Evolutionary conservation across 345 rosid species (phyloP).

Genomic region (Salix koriyanagi): DNA sequence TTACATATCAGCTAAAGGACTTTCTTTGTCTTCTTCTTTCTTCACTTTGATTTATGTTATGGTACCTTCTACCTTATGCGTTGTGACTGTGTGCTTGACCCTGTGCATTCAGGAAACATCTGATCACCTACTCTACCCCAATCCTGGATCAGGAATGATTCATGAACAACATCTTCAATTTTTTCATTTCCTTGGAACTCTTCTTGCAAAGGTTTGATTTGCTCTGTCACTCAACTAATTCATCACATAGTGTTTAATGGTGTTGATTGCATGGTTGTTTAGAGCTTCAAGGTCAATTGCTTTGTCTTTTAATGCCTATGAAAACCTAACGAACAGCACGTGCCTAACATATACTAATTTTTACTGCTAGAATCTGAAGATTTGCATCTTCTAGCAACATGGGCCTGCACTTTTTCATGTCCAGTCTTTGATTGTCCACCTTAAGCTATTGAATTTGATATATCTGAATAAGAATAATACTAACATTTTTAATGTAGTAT

Average conservation of each 20-base stretch:
- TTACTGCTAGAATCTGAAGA: neutral
- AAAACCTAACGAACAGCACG: neutral
- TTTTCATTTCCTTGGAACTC: conserved; percentile 91
- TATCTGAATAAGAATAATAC: neutral
- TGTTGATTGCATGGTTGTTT: neutral
- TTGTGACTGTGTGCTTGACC: neutral
- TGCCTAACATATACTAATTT: neutral
- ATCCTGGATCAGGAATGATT: conserved; percentile 96
- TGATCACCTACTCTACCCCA: conserved; percentile 95
- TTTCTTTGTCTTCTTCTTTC: neutral
- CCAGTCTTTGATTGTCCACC: neutral
- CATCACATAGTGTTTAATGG: neutral
- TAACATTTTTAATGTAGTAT: neutral
- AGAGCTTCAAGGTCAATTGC: neutral
- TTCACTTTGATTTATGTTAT: neutral
- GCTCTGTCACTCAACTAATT: neutral
- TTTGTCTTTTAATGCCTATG: neutral
- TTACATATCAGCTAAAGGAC: neutral
- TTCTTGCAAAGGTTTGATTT: conserved; percentile 72
- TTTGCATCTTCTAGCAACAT: neutral
- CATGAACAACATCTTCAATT: conserved; percentile 97
- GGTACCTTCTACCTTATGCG: neutral
- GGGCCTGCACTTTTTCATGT: neutral
- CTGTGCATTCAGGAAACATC: conserved; percentile 65
- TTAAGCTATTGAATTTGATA: neutral